A percentile compares a stretch with the other conserved stretches of the same genome.
These are phyloP conservation scores for Saccharomycopsis fermentans DNA, from an alignment of 805 yeast genomes.

Conservation along the genomic window DNA sequence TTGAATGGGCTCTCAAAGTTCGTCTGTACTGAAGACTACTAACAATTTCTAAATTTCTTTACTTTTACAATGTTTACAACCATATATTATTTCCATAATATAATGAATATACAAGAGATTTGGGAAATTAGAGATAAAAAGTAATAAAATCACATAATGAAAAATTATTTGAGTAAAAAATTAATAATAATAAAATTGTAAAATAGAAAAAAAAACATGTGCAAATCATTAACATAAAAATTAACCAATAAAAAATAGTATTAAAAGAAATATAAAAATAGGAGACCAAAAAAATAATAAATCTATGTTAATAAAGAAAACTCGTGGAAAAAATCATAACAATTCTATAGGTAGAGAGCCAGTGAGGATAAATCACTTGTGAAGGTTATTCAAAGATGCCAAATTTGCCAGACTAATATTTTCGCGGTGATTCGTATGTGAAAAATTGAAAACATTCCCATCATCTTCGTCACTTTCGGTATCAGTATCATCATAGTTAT, in stretches of 20 bases:
- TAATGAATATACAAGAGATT: neutral
- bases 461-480: conserved; percentile 8
- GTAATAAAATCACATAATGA: neutral
- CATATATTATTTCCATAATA: no score
- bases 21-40: no score
- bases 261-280: neutral
- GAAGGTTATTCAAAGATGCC: neutral
- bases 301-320: neutral
- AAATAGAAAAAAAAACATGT: neutral
- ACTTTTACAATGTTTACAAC: no score
- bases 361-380: neutral
- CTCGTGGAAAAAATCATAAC: neutral
- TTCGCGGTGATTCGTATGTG: neutral
- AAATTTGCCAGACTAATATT: neutral
- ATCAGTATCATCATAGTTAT: neutral
- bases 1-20: no score
- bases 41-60: no score
- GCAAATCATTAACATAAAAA: neutral
- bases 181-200: neutral
- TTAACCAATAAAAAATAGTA: neutral
- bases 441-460: conserved; percentile 12
- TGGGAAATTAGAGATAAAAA: neutral
- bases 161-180: neutral
- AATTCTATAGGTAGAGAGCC: neutral
- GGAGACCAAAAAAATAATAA: neutral